Evolutionary conservation across 306 rosid species (phyloP), one percentile per base, ranked within the genome.

Genomic region (Vigna nakashimae): DNA sequence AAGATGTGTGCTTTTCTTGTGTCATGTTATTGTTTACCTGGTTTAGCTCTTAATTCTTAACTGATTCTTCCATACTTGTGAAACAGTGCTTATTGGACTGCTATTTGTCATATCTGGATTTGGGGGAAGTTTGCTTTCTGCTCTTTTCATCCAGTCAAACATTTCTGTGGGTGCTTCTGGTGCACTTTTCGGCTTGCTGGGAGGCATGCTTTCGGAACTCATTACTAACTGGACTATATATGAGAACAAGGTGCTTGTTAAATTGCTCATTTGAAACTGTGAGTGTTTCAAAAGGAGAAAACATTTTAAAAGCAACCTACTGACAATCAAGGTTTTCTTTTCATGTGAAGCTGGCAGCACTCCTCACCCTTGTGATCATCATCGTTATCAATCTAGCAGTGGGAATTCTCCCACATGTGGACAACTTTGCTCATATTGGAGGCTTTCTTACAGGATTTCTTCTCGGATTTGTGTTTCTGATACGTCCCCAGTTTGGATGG

Each of bases 101-200:
- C 84, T 95, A 17, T 95, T 84, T 79, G 88, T 89, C 74, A 86
- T 92, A 69, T 89, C 98, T 81, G 98, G 98, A 76, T 85, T 95
- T 60, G 98, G 98, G 52, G 98, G 98, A 53, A 95, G 98, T 78
- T 50, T 95, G 88, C 84, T 92, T 71, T 91, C 97, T 77, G 89
- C 90, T 11, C 97, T 95, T 46, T 95, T 95, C 85, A 79, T 92
- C 72, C 97, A 92, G 83, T 51, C 92, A 64, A 95, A 89, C 85
- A 88, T 95, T 71, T 95, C 98, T 26, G 98, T 95, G 18, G 98
- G 98, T 83, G 98, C 98, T 79, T 95, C 98, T 46, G 98, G 98
- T 80, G 97, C 98, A 12, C 93, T 95, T 78, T 95, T 95, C 34
- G 98, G 98, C 46, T 89, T 95, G 75, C 88, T 95, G 12, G 98